Evolutionary conservation across 2,329 filamentous ascomycete genomes (phyloP).

Genomic region (Aspergillus ustus): DNA sequence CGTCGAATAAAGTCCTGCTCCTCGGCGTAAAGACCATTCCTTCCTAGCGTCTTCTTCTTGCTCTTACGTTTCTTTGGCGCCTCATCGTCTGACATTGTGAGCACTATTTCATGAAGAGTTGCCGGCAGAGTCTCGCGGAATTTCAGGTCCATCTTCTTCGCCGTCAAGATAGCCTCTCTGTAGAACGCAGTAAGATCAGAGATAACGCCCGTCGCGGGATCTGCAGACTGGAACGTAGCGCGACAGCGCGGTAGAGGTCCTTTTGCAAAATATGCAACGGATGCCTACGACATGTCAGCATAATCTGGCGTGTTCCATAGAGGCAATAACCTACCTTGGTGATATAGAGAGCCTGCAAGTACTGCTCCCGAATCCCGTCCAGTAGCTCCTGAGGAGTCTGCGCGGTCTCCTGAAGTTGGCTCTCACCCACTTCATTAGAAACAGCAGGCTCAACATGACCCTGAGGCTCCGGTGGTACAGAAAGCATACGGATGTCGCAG

Average conservation of each 20-base stretch:
- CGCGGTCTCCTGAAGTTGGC: constrained; percentile 18
- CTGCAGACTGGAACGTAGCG: constrained; percentile 40
- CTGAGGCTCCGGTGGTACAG: constrained; percentile 25
- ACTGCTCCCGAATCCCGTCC: constrained; percentile 44
- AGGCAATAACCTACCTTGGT: constrained; percentile 42
- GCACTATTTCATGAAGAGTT: constrained; percentile 43
- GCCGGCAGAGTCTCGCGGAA: constrained; percentile 51
- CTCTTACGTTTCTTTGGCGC: constrained; percentile 37
- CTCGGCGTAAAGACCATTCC: constrained; percentile 52
- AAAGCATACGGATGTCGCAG: constrained; percentile 13
- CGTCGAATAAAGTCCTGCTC: constrained; percentile 48
- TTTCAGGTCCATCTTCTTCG: constrained; percentile 54
- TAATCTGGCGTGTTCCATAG: not conserved
- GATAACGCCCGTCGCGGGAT: constrained; percentile 27
- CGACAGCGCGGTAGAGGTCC: constrained; percentile 54
- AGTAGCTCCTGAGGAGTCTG: constrained; percentile 43
- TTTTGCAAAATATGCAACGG: constrained; percentile 57
- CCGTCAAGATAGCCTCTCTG: constrained; percentile 46
- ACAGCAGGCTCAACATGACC: constrained; percentile 1
- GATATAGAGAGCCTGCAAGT: constrained; percentile 49
- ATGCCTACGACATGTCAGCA: constrained; percentile 42
- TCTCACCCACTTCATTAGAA: constrained; percentile 20
- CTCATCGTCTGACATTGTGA: constrained; percentile 45
- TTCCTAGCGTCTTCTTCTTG: constrained; percentile 49
- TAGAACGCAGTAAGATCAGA: constrained; percentile 44